Base-by-base conservation (phyloP, 805 yeast species). In the Myxozyma lipomycoides region DNA sequence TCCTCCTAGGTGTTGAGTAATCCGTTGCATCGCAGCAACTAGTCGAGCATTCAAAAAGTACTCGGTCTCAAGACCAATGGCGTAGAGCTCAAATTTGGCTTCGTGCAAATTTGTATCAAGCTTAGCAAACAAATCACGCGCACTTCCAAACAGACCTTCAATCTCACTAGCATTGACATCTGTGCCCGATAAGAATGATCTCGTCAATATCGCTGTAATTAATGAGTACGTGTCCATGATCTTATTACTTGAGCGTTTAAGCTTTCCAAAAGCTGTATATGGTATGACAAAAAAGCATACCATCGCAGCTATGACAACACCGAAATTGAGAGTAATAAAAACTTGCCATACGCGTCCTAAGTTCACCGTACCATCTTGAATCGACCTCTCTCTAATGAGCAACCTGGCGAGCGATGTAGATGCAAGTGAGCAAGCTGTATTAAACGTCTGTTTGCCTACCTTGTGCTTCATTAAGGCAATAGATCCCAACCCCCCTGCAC, bases 361-460 rank as follows among this genome's bases (percentile, higher is more conserved):
- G 0, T 90, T 86, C 12, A 86, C 72, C 5, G 64, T 64, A 15
- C 82, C 80, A 1, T 78, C 73, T 61, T 81, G 82, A 43, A 76
- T 69, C 40, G 82, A 78, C 12, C 88, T 90, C 61, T 86, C 95
- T 62, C 83, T 82, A 15, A 85, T 78, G 49, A 86, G 74, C 51
- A 86, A 81, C 0, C 88, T 77, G 2, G 86, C 81, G 22, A 86
- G 68, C 2, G 84, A 76, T 45, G 86, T 84, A 5, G 86, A 79
- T 1, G 90, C 86, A 43, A 86, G 69, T 0, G 89, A 81, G 61
- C 93, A 84, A 0, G 95, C 91, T 10, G 91, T 85, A 60, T 84
- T 84, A 67, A 86, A 86, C 0, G 85, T 83, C 18, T 78, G 82
- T 61, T 77, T 79, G 59, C 77, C 75, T 46, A 86, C 78, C 52